Conservation (phyloP, 2,329 filamentous ascomycete species). For the Nothophoma quercina region DNA sequence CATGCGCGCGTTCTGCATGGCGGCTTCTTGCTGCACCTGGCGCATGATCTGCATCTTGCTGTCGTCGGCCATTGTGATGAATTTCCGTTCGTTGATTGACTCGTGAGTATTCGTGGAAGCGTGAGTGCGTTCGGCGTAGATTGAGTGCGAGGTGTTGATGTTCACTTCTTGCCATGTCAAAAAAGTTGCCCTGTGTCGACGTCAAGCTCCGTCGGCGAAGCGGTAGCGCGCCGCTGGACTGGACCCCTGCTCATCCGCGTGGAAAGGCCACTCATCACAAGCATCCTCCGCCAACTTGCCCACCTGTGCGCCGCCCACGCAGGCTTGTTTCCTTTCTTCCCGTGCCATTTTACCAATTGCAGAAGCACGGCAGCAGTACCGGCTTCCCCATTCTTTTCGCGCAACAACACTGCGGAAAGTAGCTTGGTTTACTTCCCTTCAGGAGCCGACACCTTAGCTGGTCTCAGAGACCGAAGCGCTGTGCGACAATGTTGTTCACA, state of each 20-base stretch:
- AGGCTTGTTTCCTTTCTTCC: slow-evolving; percentile 32
- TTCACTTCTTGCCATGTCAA: slow-evolving; percentile 13
- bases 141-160: no score
- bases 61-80: slow-evolving; percentile 14
- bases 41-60: slow-evolving; percentile 58
- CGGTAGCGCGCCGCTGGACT: slow-evolving; percentile 24
- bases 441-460: slow-evolving; percentile 16
- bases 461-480: slow-evolving; percentile 22
- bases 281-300: slow-evolving; percentile 22
- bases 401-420: neutral
- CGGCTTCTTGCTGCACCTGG: slow-evolving; percentile 61
- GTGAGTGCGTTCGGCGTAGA: no score
- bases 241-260: slow-evolving; percentile 34
- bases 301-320: slow-evolving; percentile 37
- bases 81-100: neutral
- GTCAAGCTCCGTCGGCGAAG: slow-evolving; percentile 34
- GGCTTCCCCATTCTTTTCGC: slow-evolving; percentile 41
- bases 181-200: slow-evolving; percentile 43
- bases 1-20: slow-evolving; percentile 59
- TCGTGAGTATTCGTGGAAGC: neutral
- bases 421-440: no score
- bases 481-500: slow-evolving; percentile 45
- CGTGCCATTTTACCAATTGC: slow-evolving; percentile 32
- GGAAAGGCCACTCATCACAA: slow-evolving; percentile 46
- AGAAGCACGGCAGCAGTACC: slow-evolving; percentile 35